Evolutionary conservation across 352 stramenopile species (phyloP).

Genomic region (Pythium phragmiticola): DNA sequence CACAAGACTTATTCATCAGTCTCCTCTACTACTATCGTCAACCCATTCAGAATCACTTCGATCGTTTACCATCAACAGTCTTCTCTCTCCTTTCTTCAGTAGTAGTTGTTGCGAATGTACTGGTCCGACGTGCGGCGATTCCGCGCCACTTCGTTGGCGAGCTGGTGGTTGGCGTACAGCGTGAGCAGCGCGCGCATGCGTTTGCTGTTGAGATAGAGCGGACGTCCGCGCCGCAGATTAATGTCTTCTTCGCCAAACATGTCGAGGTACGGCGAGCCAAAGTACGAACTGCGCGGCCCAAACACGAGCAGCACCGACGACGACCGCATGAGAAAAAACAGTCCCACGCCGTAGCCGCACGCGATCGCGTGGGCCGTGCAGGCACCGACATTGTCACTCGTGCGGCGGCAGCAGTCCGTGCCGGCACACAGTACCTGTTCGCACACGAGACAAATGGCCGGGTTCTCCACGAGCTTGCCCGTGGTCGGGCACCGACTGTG

Average conservation of each 20-base stretch:
- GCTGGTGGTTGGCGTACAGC: constrained; percentile 75
- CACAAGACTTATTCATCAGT: too few species aligned
- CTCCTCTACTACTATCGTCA: too few species aligned
- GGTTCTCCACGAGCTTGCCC: constrained; percentile 71
- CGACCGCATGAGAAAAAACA: constrained; percentile 84
- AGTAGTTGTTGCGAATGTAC: constrained; percentile 87
- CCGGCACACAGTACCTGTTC: constrained; percentile 76
- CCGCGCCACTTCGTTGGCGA: constrained; percentile 78
- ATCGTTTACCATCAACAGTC: too few species aligned
- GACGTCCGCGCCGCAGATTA: constrained; percentile 71
- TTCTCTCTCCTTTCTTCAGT: constrained; percentile 28
- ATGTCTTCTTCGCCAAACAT: constrained; percentile 90
- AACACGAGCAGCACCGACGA: constrained; percentile 78
- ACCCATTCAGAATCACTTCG: too few species aligned
- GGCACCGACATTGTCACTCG: constrained; percentile 64
- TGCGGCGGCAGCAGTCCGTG: constrained; percentile 75
- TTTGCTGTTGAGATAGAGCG: constrained; percentile 71
- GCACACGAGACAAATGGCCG: constrained; percentile 77
- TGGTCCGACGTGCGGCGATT: constrained; percentile 85
- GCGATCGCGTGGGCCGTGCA: constrained; percentile 75
- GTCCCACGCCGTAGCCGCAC: constrained; percentile 65
- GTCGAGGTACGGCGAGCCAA: constrained; percentile 82
- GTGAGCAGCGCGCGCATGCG: constrained; percentile 70
- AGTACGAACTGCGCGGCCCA: constrained; percentile 76
- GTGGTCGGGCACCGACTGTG: constrained; percentile 77